Base-by-base conservation (phyloP, 306 rosid genomes). In the Carpinus fangiana region DNA sequence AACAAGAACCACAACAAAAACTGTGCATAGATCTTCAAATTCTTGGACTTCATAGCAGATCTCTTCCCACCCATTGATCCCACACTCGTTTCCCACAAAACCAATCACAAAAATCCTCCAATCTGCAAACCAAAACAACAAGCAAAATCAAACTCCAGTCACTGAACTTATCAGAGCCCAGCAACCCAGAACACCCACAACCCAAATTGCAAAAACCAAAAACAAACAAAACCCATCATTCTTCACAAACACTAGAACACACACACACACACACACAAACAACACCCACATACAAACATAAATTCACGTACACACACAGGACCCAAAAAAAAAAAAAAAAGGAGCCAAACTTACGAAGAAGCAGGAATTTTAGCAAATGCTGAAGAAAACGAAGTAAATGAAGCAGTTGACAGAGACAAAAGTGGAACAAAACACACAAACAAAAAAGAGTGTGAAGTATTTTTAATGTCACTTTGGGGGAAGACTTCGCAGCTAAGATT, bases 31-130 rank as follows among this genome's bases (percentile, higher is more conserved):
- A 90, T 87, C 90, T 84, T 84, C 83, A 81, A 76, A 83, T 79
- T 72, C 75, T 73, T 74, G 84, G 14, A 73, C 82, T 38, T 76
- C 69, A 80, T 81, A 60, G 51, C 82, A 87, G 91, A 92, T 88
- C 92, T 88, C 88, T 73, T 79, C 77, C 83, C 65, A 65, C 90
- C 90, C 97, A 89, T 89, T 84, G 86, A 70, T 82, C 80, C 54
- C 79, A 68, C 81, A 50, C 73, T 78, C 50, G 47, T 66, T 75
- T 31, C 47, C 76, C 23, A 73, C 47, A 28, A 80, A 80, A 77
- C 77, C 82, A 85, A 57, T 83, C 85, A 81, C 46, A 64, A 72
- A 78, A 84, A 12, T 84, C 88, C 81, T 78, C 84, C 87, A 76
- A 84, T 62, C 83, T 77, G 73, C 70, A 80, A 70, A 80, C 73